phyloP scores from a whole-genome alignment of 306 rosid species.

The Cicer cuneatum region DNA sequence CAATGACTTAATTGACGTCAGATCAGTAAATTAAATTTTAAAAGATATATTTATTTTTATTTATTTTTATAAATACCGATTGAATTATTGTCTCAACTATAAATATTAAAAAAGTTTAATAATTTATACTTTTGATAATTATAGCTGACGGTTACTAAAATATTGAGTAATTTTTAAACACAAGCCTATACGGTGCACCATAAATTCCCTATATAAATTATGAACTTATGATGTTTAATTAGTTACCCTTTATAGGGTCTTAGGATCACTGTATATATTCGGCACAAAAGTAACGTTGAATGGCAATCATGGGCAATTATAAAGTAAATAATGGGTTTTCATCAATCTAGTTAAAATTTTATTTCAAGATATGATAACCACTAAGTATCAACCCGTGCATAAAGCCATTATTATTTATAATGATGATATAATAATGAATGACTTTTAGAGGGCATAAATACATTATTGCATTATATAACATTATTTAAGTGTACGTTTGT shows the following conservation, averaged over 20 bases:
- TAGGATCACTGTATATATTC: constrained; percentile 22
- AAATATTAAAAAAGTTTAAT: no score
- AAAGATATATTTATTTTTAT: no score
- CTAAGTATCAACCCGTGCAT: constrained; percentile 50
- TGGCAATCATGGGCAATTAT: constrained; percentile 43
- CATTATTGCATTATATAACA: constrained; percentile 31
- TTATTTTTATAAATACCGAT: no score
- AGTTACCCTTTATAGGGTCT: neutral
- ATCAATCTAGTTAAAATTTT: constrained; percentile 35
- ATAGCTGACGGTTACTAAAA: rapidly evolving
- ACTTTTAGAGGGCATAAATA: constrained; percentile 45
- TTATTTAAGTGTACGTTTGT: constrained; percentile 43
- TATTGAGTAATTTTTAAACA: no score
- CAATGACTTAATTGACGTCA: no score
- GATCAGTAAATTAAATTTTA: no score
- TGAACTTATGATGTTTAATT: constrained; percentile 1
- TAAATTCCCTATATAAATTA: neutral
- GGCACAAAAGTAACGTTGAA: constrained; percentile 22
- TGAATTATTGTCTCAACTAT: no score
- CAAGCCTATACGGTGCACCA: rapidly evolving
- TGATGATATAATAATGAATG: constrained; percentile 45
- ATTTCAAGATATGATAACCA: constrained; percentile 44
- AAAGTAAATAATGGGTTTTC: constrained; percentile 47
- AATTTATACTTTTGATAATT: no score
- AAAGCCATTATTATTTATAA: constrained; percentile 40